phyloP scores from a whole-genome alignment of 768 basidiomycete genomes.

The Scleroderma citrinum region DNA sequence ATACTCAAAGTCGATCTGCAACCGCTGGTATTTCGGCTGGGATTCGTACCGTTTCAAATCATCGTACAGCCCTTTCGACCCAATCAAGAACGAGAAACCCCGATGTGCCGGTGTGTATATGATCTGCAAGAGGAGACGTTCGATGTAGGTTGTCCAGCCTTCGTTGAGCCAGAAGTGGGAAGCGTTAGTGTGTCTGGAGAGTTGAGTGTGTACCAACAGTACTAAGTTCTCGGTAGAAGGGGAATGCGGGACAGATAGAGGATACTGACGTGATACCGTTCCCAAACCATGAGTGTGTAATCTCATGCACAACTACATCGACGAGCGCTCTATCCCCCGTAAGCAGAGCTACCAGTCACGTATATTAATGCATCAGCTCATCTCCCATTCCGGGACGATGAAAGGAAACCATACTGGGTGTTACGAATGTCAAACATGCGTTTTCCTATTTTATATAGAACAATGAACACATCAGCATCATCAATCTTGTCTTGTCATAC shows the following conservation, averaged over 20 bases:
- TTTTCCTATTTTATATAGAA: too few species aligned
- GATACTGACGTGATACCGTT: constrained; percentile 70
- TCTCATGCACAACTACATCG: constrained; percentile 85
- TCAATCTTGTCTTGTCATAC: too few species aligned
- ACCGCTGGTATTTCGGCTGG: constrained; percentile 65
- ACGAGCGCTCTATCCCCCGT: constrained; percentile 83
- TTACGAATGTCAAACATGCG: constrained; percentile 80
- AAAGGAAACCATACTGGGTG: constrained; percentile 55
- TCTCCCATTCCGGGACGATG: too few species aligned
- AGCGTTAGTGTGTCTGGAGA: constrained; percentile 55
- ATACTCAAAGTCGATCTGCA: constrained; percentile 67
- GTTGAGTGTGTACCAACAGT: too few species aligned
- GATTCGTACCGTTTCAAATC: constrained; percentile 56
- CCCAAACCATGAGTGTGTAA: constrained; percentile 89
- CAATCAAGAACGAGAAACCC: constrained; percentile 79
- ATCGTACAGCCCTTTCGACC: constrained; percentile 64
- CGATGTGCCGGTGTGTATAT: constrained; percentile 72
- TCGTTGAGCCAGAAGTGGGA: constrained; percentile 89
- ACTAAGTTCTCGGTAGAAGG: too few species aligned
- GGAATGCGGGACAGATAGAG: too few species aligned
- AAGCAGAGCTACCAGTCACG: constrained; percentile 51
- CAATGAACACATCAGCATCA: too few species aligned
- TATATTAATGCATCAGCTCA: too few species aligned
- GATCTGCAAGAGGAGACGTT: constrained; percentile 67
- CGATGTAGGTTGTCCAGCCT: constrained; percentile 92